Evolutionary conservation across 805 yeast genomes (phyloP).

Genomic region (Metschnikowia corniflorae): DNA sequence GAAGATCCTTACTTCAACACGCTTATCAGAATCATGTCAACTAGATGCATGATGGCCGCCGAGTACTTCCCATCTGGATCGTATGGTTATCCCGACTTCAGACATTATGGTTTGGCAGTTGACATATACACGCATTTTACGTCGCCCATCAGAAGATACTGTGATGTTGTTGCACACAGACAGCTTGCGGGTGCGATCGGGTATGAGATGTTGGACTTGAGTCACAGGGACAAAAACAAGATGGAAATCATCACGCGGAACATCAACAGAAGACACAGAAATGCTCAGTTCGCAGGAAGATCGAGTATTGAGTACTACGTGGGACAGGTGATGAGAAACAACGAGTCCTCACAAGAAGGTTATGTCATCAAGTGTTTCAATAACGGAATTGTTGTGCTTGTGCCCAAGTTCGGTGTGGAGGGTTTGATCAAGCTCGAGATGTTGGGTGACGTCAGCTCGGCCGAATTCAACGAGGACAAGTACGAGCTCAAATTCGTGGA

Average conservation of each 20-base stretch:
- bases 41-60: constrained; percentile 99
- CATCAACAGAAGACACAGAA: constrained; percentile 90
- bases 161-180: constrained; percentile 96
- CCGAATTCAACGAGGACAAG: constrained; percentile 71
- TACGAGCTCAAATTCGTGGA: constrained; percentile 63
- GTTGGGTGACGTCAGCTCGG: constrained; percentile 60
- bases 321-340: constrained; percentile 92
- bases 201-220: constrained; percentile 76
- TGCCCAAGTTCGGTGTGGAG: constrained; percentile 95
- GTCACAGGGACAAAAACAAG: constrained; percentile 83
- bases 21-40: constrained; percentile 90
- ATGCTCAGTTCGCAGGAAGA: constrained; percentile 98
- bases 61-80: constrained; percentile 93
- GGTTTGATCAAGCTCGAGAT: constrained; percentile 82
- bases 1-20: constrained; percentile 91
- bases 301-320: constrained; percentile 97
- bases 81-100: constrained; percentile 84
- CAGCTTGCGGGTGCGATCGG: constrained; percentile 98
- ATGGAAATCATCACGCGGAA: constrained; percentile 87
- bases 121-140: constrained; percentile 98
- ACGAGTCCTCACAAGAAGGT: constrained; percentile 79
- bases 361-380: constrained; percentile 88
- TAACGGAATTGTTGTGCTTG: constrained; percentile 91
- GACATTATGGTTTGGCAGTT: constrained; percentile 95
- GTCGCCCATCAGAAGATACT: constrained; percentile 95